phyloP scores from a whole-genome alignment of 148 eudicot genomes.

The Vaccinium corymbosum region DNA sequence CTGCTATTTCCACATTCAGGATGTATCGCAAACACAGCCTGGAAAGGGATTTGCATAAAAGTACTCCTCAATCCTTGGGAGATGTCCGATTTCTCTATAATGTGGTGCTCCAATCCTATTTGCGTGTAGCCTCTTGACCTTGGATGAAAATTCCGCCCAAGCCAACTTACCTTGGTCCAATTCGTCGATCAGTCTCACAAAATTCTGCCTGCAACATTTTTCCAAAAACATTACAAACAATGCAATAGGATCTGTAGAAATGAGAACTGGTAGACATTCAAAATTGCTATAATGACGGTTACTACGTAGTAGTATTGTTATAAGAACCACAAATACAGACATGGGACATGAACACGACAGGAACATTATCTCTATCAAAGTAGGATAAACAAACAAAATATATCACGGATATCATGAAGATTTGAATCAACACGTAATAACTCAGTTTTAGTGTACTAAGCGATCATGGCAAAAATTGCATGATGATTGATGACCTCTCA shows the following conservation, averaged over 20 bases:
- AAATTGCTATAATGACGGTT: not conserved
- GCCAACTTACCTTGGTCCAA: constrained; percentile 34
- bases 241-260: not conserved
- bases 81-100: constrained; percentile 24
- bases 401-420: not conserved
- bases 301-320: not conserved
- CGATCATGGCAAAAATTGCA: not conserved
- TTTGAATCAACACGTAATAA: not conserved
- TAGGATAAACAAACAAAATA: not conserved
- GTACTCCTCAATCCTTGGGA: constrained; percentile 44
- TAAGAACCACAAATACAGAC: not conserved
- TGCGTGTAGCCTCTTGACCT: constrained; percentile 37
- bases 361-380: not conserved
- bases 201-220: constrained; percentile 29
- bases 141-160: constrained; percentile 43
- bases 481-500: not conserved
- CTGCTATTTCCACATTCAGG: not conserved
- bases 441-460: not conserved
- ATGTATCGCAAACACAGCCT: constrained; percentile 44
- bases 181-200: constrained; percentile 41
- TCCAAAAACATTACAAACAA: not conserved
- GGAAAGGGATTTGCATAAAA: constrained; percentile 67
- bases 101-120: constrained; percentile 47
- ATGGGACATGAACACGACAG: not conserved
- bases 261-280: not conserved